Conservation (phyloP, 306 rosid species). For the Acacia melanoxylon region DNA sequence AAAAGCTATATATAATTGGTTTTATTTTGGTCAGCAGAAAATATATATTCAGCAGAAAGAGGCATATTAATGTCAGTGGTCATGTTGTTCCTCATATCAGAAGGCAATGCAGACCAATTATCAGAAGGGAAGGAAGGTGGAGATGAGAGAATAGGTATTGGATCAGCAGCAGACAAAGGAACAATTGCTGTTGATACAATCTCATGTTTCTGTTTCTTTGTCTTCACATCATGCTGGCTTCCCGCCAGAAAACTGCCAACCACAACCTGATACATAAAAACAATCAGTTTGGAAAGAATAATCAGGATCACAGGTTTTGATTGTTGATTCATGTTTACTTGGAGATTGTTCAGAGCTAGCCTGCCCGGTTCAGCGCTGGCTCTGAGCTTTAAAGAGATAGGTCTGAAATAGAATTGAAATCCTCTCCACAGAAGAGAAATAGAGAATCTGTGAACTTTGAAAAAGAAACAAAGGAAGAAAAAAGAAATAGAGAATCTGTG, state of each 20-base stretch:
- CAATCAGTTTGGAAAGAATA: slow-evolving; percentile 19
- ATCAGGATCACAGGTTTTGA: slow-evolving; percentile 5
- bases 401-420: no score
- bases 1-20: no score
- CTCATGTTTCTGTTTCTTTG: slow-evolving; percentile 77
- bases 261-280: slow-evolving; percentile 59
- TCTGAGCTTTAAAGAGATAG: neutral
- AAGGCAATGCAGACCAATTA: slow-evolving; percentile 66
- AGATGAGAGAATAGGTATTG: slow-evolving; percentile 50
- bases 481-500: neutral
- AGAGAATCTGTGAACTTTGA: no score
- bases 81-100: slow-evolving; percentile 60
- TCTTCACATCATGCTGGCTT: slow-evolving; percentile 85
- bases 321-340: neutral
- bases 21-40: slow-evolving; percentile 37
- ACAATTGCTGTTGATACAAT: slow-evolving; percentile 49
- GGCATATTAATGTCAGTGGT: slow-evolving; percentile 73
- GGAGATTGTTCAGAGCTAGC: neutral
- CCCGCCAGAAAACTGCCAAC: slow-evolving; percentile 96
- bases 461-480: no score
- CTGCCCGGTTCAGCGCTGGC: neutral
- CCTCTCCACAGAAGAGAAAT: neutral
- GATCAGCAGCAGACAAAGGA: slow-evolving; percentile 70
- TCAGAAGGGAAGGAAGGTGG: slow-evolving; percentile 62
- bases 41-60: slow-evolving; percentile 45